Base-by-base conservation (phyloP, 192 early-diverging fungal species). In the Backusella australiensis region DNA sequence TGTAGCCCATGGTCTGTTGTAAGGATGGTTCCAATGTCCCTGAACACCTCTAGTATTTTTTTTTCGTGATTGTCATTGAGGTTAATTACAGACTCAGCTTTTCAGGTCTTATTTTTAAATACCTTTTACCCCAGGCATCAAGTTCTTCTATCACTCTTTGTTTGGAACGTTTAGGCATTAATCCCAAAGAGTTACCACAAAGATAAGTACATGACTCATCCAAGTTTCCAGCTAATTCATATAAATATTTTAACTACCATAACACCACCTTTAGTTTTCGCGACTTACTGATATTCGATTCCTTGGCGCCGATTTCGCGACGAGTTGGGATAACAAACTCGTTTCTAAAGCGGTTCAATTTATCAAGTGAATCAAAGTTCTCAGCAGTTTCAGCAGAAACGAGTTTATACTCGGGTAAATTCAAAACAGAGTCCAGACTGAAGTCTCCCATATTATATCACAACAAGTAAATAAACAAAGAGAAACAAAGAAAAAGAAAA, bases 131-230 rank as follows among this genome's bases (percentile, higher is more conserved):
- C 98, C 98, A 99, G 42, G 93, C 91, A 59, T 97, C 91, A 74
- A 99, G 83, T 80, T 99, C 98, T 83, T 99, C 90, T 56, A 86
- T 88, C n/a, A 99, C 78, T 6, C 92, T 80, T 11, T 83, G 82
- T 23, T 87, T 81, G 0, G 93, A 88, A 14, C 85, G 80, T 46
- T 86, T 89, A 39, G 98, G 96, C 80, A 93, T 86, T 74, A 98
- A 85, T 5, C 98, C 96, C 14, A 99, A 88, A 8, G 96, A 97
- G 85, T 99, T 98, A 29, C 98, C 98, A 81, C 95, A 95, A 66
- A 99, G 85, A 81, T 99, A 99, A 14, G 91, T 84, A 59, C 85
- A 89, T 23, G 78, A 53, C 19, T 84, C 82, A 32, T 87, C 78
- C 12, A 81, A 75, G 15, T 63, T 75, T 11, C 69, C 53, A 14